Evolutionary conservation across 768 basidiomycete genomes (phyloP).

Genomic region (Leccinum broughii): DNA sequence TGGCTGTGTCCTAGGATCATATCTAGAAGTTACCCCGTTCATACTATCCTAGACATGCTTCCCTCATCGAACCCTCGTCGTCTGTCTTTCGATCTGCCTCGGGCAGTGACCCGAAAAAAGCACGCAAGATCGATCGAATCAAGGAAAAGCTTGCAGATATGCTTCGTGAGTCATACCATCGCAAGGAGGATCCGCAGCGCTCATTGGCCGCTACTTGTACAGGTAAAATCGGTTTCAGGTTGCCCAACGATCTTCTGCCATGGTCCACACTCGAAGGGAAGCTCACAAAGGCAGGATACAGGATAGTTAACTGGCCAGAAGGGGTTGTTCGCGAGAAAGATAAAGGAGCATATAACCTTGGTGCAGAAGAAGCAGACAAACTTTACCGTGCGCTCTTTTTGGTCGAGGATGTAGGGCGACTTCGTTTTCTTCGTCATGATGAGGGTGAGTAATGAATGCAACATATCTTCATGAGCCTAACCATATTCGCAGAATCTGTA

Average conservation of each 20-base stretch:
- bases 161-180: conserved; percentile 9
- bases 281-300: neutral
- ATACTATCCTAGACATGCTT: neutral
- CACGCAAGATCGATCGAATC: conserved; percentile 7
- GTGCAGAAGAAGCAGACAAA: neutral
- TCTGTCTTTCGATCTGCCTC: neutral
- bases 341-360: neutral
- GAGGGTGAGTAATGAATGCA: neutral
- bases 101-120: neutral
- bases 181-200: neutral
- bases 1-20: no score
- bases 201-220: neutral
- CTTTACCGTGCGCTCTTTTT: neutral
- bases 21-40: neutral
- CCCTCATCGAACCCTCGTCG: neutral
- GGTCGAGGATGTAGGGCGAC: neutral
- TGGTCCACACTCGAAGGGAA: neutral
- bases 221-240: neutral
- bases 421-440: neutral
- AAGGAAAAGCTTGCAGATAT: conserved; percentile 3
- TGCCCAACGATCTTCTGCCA: neutral
- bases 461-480: no score
- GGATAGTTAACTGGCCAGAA: neutral
- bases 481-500: no score
- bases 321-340: neutral